Evolutionary conservation across 306 rosid species (phyloP).

Genomic region (Cicer cuneatum): DNA sequence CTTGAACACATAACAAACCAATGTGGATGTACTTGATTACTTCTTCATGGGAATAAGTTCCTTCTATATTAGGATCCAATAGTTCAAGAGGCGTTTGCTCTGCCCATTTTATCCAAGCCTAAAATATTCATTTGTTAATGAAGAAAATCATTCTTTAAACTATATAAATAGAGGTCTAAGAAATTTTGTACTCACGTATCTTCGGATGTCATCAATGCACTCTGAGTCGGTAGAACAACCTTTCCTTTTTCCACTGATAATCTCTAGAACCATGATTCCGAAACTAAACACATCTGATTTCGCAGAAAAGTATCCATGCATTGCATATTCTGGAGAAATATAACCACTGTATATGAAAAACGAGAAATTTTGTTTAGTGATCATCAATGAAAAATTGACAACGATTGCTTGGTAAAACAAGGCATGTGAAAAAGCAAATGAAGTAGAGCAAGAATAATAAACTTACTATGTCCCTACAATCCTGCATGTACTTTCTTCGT

Average conservation of each 20-base stretch:
- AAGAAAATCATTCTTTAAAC: slow-evolving; percentile 2
- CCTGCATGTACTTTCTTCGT: slow-evolving; percentile 38
- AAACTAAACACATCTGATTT: slow-evolving; percentile 52
- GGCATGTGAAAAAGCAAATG: not conserved
- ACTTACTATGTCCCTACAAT: slow-evolving; percentile 56
- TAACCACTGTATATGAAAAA: slow-evolving; percentile 47
- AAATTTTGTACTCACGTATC: slow-evolving; percentile 41
- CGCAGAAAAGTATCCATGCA: slow-evolving; percentile 49
- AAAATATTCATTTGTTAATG: slow-evolving; percentile 11
- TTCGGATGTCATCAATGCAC: slow-evolving; percentile 38
- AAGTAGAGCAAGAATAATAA: not conserved
- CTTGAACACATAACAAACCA: slow-evolving; percentile 59
- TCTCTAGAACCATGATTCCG: slow-evolving; percentile 51
- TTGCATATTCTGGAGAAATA: slow-evolving; percentile 54
- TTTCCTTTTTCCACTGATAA: slow-evolving; percentile 47
- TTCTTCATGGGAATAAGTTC: slow-evolving; percentile 44
- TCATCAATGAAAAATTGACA: not conserved
- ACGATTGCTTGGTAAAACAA: not conserved
- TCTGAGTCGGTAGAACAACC: slow-evolving; percentile 30
- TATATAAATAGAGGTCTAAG: not conserved
- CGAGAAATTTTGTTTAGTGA: not conserved
- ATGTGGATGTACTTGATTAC: slow-evolving; percentile 55
- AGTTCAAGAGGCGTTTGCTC: slow-evolving; percentile 42
- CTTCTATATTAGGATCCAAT: slow-evolving; percentile 46
- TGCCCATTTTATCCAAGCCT: slow-evolving; percentile 60